Base-by-base conservation (phyloP, 176 grass and related monocot species). In the Hordeum vulgare region DNA sequence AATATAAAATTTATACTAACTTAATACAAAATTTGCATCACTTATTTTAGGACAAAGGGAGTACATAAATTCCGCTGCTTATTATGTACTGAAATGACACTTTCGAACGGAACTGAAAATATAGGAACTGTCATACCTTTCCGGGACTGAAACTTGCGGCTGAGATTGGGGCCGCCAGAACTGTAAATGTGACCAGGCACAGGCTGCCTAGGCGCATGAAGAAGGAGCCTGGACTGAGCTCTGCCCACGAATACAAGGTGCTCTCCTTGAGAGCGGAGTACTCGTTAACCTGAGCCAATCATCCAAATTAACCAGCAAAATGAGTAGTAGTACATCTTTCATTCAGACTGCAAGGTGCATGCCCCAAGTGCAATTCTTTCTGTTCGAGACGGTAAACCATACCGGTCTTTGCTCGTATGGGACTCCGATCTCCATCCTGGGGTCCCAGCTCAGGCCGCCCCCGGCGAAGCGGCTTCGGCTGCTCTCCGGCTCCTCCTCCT, bases 371-470 rank as follows among this genome's bases (percentile, higher is more conserved):
- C 42, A 45, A 51, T 51, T 51, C 15, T 11, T 13, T 14, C 6
- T 21, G 4, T 9, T 41, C 27, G 59, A 33, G 37, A 37, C 13
- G 47, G 14, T 51, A 36, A 63, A 49, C 26, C 54, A 60, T 84
- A 95, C 96, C 70, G 96, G 96, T 70, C 96, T 88, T 76, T 98
- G 96, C 86, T 98, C 96, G 44, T 91, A 98, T 23, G 96, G 96
- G 36, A 98, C 93, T 51, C 82, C 27, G 68, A 95, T 95, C 87
- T 98, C 96, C 67, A 98, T 66, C 56, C 93, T 93, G 37, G 93
- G 90, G 89, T 98, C 96, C 96, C 96, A 98, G 66, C 79, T 90
- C 71, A 80, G 64, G 0, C 75, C 92, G 3, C 85, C 90, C 12
- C 86, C 96, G 0, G 84, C 89, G 79, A 95, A 98, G 31, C 90